Base-by-base conservation (phyloP, 495 filamentous ascomycete species). In the Penicillium goetzii region DNA sequence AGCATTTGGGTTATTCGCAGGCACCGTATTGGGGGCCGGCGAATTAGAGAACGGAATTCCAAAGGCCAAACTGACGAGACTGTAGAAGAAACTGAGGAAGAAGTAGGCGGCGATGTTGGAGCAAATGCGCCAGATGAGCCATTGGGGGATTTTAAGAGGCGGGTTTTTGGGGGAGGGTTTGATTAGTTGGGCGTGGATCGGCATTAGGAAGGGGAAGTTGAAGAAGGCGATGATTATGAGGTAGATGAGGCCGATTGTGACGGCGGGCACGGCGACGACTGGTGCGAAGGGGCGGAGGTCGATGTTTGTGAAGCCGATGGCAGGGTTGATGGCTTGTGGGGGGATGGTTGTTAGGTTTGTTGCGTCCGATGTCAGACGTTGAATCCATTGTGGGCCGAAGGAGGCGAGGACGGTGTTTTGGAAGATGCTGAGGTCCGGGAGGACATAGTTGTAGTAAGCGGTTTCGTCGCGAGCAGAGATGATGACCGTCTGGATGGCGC, bases 221-320 rank as follows among this genome's bases (percentile, higher is more conserved):
- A 90, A 90, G 78, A 90, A 90, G 5, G 87, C 83, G 38, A 91
- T 78, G 71, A 92, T 90, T 69, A 91, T 89, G 26, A 92, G 76
- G 72, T 91, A 90, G 69, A 90, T 90, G 36, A 91, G 71, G 0
- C 88, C 88, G 60, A 91, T 86, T 2, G 81, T 83, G 10, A 89
- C 83, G 8, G 88, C 81, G 0, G 88, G 88, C 3, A 80, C 85
- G 4, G 81, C 76, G 4, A 83, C 80, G 9, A 81, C 77, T 0
- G 86, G 86, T 0, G 69, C 65, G 67, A 91, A 90, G 1, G 88
- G 88, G 7, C 88, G 82, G 4, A 91, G 77, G 60, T 89, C 87
- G 67, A 84, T 79, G 1, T 72, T 72, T 17, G 82, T 83, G 73
- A 89, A 88, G 4, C 84, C 85, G 54, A 91, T 85, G 4, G 77